Conservation (phyloP, 768 basidiomycete genomes). For the Zangia roseola region DNA sequence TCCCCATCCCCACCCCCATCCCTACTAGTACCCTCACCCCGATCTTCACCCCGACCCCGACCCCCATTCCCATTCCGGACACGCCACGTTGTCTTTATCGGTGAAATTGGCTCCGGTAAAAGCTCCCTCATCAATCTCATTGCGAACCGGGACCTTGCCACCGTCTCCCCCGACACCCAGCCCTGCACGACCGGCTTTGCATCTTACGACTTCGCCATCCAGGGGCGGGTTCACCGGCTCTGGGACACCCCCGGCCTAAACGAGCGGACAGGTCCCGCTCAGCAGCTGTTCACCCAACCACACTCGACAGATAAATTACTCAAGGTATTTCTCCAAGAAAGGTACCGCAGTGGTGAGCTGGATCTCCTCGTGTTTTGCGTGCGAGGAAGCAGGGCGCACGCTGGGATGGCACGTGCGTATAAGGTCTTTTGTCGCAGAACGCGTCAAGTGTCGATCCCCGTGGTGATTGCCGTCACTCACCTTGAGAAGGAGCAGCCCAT, state of each 20-base stretch:
- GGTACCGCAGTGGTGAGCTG: slow-evolving; percentile 19
- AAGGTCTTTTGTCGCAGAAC: slow-evolving; percentile 30
- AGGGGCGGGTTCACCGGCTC: slow-evolving; percentile 14
- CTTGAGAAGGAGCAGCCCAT: slow-evolving; percentile 31
- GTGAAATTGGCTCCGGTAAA: slow-evolving; percentile 35
- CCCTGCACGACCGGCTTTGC: slow-evolving; percentile 33
- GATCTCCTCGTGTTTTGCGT: slow-evolving; percentile 25
- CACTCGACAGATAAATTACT: slow-evolving; percentile 3
- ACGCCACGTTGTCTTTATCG: slow-evolving; percentile 38
- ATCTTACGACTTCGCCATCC: slow-evolving; percentile 24
- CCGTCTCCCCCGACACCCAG: slow-evolving; percentile 23
- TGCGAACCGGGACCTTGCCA: slow-evolving; percentile 18
- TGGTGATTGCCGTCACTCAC: slow-evolving; percentile 38
- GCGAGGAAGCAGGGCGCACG: slow-evolving; percentile 17
- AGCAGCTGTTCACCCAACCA: slow-evolving; percentile 6
- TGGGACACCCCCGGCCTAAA: slow-evolving; percentile 37
- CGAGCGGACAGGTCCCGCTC: background rate
- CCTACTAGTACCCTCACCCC: background rate
- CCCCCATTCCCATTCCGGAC: too few species aligned
- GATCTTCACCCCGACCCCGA: background rate
- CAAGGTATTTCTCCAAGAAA: slow-evolving; percentile 33
- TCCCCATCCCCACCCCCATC: background rate
- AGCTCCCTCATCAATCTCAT: slow-evolving; percentile 45
- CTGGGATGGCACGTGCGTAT: slow-evolving; percentile 16
- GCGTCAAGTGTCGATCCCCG: slow-evolving; percentile 33